Evolutionary conservation across 371 early-diverging fungal genomes (phyloP), one percentile per base, ranked within the genome.

Genomic region (Mucor saturninus): DNA sequence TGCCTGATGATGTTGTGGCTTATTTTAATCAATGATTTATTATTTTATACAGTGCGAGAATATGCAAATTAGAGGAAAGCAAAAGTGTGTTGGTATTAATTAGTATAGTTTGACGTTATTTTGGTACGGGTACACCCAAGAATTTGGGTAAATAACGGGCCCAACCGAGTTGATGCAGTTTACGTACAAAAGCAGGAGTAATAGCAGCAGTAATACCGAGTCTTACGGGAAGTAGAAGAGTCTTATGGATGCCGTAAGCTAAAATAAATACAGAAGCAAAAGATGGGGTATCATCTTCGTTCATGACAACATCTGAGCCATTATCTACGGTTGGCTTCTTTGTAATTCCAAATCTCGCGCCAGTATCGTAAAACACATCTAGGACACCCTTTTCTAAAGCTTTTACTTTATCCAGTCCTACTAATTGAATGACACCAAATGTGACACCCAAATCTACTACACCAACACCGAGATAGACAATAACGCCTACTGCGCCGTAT

Each of bases 231-330:
- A 82, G 52, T n/a, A 82, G 56, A 26, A 77, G 32, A 0, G 83
- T 82, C 56, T 82, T 82, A 60, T 79, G 83, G 30, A 82, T 82
- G n/a, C 74, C 76, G 49, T 82, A 82, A 0, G 79, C 77, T 31
- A 82, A 54, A 8, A 79, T 56, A 38, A 82, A 77, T 14, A 82
- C 67, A n/a, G 77, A 77, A 0, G 76, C 65, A 37, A 79, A 61
- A 0, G 79, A 79, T 21, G 79, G 71, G 30, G 69, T 28, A 28
- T 65, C 73, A 31, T 65, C 64, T 10, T 67, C 38, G 2, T 46
- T 28, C 7, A 26, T 53, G 3, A 28, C 54, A 2, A 10, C 65
- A 30, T 39, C 26, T 10, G 58, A 52, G 9, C 38, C 59, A 32
- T 64, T 49, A 31, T 52, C 40, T 7, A 65, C 45, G n/a, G 48